Conservation (phyloP, 2,329 filamentous ascomycete genomes). For the Thelonectria olida region DNA sequence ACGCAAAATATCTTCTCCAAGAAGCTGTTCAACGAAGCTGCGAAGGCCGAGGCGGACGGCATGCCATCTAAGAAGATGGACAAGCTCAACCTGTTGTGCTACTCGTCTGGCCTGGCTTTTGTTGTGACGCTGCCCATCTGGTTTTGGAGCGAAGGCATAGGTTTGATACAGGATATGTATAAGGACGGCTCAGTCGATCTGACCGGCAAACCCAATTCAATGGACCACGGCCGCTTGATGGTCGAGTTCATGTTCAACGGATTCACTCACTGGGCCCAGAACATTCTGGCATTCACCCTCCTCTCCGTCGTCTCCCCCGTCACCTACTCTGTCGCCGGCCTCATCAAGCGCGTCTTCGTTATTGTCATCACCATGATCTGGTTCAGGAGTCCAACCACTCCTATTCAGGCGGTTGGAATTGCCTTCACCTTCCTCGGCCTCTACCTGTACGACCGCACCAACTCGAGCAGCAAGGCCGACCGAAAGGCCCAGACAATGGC, state of each 20-base stretch:
- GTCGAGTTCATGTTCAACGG: conserved; percentile 98
- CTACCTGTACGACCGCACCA: conserved; percentile 95
- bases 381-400: conserved; percentile 91
- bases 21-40: conserved; percentile 94
- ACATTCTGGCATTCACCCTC: conserved; percentile 92
- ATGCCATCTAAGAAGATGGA: conserved; percentile 82
- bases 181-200: conserved; percentile 80
- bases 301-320: conserved; percentile 95
- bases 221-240: conserved; percentile 76
- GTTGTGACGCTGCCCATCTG: conserved; percentile 89
- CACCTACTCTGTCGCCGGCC: conserved; percentile 93
- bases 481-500: conserved; percentile 76
- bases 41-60: conserved; percentile 81
- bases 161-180: conserved; percentile 79
- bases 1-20: conserved; percentile 99
- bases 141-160: conserved; percentile 89
- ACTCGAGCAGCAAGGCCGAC: conserved; percentile 87
- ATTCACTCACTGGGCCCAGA: conserved; percentile 94
- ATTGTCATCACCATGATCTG: conserved; percentile 94
- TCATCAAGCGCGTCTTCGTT: conserved; percentile 98
- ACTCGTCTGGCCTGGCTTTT: conserved; percentile 95
- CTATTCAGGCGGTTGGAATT: conserved; percentile 85
- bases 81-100: conserved; percentile 95
- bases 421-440: conserved; percentile 88
- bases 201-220: conserved; percentile 68